Evolutionary conservation across 345 rosid genomes (phyloP).

Genomic region (Syzygium jambos): DNA sequence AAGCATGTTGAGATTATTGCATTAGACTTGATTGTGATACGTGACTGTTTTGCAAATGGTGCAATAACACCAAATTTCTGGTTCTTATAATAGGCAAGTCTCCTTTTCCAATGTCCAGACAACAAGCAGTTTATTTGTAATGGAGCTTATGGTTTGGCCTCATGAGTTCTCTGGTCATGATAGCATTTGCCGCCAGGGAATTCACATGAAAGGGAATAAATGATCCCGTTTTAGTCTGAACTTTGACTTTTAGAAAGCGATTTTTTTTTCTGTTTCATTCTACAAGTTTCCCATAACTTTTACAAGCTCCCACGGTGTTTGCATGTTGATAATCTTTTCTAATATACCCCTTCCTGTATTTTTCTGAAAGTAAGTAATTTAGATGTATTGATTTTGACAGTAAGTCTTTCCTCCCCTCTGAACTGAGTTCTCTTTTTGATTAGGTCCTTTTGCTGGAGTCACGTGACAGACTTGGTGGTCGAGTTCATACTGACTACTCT

Average conservation of each 20-base stretch:
- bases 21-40: not conserved
- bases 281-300: not conserved
- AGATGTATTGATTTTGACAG: not conserved
- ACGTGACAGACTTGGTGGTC: slow-evolving; percentile 80
- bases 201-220: not conserved
- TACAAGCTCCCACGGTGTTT: not conserved
- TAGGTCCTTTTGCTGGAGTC: slow-evolving; percentile 86
- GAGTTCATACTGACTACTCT: slow-evolving; percentile 73
- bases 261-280: not conserved
- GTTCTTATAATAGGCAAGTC: not conserved
- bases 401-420: not conserved
- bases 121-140: not conserved
- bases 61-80: not conserved
- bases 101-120: not conserved
- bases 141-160: not conserved
- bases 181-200: not conserved
- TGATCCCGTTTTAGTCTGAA: not conserved
- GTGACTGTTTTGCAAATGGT: not conserved
- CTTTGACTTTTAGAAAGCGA: not conserved
- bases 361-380: not conserved
- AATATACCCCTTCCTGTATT: not conserved
- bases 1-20: not conserved
- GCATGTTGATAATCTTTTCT: not conserved
- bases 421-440: not conserved
- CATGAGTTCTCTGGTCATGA: not conserved